These are phyloP conservation scores for Boletus patriciae DNA, from an alignment of 768 basidiomycete species.

Conservation along the genomic window DNA sequence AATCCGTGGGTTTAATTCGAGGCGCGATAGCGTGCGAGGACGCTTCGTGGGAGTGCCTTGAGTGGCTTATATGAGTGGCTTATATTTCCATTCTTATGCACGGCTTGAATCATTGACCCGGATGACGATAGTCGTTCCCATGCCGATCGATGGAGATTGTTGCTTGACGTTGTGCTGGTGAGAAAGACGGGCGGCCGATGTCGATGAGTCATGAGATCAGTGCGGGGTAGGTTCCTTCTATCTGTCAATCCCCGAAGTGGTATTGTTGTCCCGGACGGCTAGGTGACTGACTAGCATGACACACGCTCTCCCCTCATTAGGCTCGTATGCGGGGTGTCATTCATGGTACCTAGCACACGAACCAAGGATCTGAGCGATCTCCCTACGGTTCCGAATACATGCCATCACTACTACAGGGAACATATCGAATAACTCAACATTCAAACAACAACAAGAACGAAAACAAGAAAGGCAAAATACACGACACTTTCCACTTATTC, in stretches of 20 bases:
- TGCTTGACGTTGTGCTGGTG: background rate
- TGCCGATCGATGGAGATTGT: background rate
- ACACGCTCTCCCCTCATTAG: background rate
- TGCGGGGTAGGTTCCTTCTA: background rate
- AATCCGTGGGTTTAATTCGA: background rate
- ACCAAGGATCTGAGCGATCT: background rate
- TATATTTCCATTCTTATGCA: no score
- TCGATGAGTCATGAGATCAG: background rate
- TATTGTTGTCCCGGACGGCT: background rate
- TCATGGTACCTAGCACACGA: background rate
- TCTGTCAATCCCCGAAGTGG: background rate
- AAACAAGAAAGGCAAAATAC: background rate
- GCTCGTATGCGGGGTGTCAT: background rate
- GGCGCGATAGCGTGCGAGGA: no score
- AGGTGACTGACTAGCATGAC: background rate
- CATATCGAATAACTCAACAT: constrained; percentile 9
- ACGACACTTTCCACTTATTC: constrained; percentile 5
- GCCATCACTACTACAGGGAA: constrained; percentile 2
- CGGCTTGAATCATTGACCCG: no score
- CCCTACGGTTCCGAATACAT: constrained; percentile 5
- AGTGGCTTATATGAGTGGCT: no score
- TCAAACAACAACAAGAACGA: background rate
- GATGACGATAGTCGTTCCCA: background rate
- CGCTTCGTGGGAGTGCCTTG: no score
- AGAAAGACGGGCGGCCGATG: background rate